A percentile compares a stretch with the other conserved stretches of the same genome.
phyloP scores from a whole-genome alignment of 208 protist species.

The Leishmania mexicana region DNA sequence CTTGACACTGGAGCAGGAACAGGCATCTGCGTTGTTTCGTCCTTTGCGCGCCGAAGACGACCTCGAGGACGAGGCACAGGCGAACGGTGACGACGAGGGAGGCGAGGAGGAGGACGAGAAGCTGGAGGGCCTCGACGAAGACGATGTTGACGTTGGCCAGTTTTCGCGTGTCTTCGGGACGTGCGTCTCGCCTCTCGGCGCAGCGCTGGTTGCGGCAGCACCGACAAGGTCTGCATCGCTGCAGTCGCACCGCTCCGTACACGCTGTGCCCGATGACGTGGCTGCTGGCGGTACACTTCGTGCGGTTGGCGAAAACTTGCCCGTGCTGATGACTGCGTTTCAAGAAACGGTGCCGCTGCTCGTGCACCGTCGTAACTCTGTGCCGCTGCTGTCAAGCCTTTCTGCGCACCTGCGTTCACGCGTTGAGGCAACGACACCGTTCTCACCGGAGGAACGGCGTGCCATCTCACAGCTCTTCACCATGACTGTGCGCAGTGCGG shows the following conservation, averaged over 20 bases:
- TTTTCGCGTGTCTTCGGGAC: conserved; percentile 19
- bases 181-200: conserved; percentile 18
- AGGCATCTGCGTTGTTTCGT: background rate
- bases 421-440: conserved; percentile 6
- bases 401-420: conserved; percentile 21
- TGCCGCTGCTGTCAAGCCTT: conserved; percentile 1
- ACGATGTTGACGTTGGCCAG: conserved; percentile 1
- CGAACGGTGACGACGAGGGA: background rate
- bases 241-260: background rate
- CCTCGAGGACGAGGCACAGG: background rate
- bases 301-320: conserved; percentile 15
- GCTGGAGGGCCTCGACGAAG: background rate
- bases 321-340: conserved; percentile 25
- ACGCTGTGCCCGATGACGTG: background rate
- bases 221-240: conserved; percentile 8
- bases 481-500: conserved; percentile 5
- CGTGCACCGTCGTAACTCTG: conserved; percentile 13
- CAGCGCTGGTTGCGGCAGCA: conserved; percentile 8
- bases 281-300: conserved; percentile 8
- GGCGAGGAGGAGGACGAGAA: conserved; percentile 6
- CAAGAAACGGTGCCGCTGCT: conserved; percentile 29
- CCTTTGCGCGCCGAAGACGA: background rate
- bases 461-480: conserved; percentile 13
- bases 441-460: conserved; percentile 6
- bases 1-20: conserved; percentile 1